Conservation (phyloP, 805 yeast species). For the Blastobotrys mokoenaii region DNA sequence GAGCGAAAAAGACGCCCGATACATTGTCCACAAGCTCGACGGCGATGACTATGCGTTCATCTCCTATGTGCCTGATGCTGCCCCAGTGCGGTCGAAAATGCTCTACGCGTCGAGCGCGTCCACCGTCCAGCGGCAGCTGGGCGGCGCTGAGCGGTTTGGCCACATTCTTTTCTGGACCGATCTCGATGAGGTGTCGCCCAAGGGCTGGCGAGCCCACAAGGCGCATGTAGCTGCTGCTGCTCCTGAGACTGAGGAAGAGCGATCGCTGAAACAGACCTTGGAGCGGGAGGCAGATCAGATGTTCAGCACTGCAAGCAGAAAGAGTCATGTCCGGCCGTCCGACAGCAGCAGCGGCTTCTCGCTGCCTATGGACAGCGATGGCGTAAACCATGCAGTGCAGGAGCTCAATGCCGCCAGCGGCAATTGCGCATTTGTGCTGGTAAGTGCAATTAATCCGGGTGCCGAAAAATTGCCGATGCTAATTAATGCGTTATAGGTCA, state of each 20-base stretch:
- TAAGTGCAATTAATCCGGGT: constrained; percentile 33
- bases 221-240: constrained; percentile 32
- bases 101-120: constrained; percentile 86
- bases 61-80: constrained; percentile 78
- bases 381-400: constrained; percentile 19
- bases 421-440: too few relatives aligned
- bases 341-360: background rate
- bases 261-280: constrained; percentile 28
- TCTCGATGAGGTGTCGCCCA: constrained; percentile 43
- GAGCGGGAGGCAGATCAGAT: constrained; percentile 34
- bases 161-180: constrained; percentile 49
- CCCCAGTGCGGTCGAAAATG: constrained; percentile 82
- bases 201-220: constrained; percentile 38
- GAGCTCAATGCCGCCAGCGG: constrained; percentile 12
- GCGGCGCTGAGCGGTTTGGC: constrained; percentile 44
- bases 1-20: constrained; percentile 37
- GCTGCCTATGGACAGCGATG: constrained; percentile 15
- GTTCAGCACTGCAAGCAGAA: constrained; percentile 25
- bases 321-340: constrained; percentile 15
- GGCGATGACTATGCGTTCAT: constrained; percentile 45
- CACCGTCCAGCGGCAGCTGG: constrained; percentile 66
- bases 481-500: too few relatives aligned
- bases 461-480: constrained; percentile 39
- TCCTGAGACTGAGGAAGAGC: constrained; percentile 54
- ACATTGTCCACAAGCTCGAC: constrained; percentile 36